phyloP scores from a whole-genome alignment of 805 yeast genomes.

The Candida sanyiensis region DNA sequence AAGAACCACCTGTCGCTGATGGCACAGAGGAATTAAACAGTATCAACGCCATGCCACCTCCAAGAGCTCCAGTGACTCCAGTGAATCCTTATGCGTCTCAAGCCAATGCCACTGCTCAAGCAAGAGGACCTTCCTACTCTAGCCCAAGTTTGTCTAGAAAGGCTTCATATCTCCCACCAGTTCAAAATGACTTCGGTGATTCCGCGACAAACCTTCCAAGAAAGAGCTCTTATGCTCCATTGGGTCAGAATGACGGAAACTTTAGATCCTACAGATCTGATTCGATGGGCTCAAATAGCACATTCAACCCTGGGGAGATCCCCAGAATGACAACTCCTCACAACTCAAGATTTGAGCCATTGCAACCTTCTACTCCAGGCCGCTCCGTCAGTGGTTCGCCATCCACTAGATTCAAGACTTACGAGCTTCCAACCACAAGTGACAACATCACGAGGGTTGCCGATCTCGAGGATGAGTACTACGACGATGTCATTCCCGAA shows the following conservation, averaged over 20 bases:
- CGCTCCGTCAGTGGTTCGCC: conserved; percentile 22
- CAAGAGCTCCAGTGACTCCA: conserved; percentile 4
- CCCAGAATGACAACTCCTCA: conserved; percentile 4
- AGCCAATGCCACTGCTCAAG: neutral
- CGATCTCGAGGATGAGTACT: conserved; percentile 42
- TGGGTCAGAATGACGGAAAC: conserved; percentile 2
- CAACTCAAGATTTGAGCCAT: conserved; percentile 12
- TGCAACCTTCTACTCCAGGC: conserved; percentile 8
- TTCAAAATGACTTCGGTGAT: neutral
- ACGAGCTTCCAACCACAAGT: conserved; percentile 24
- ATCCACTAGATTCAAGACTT: conserved; percentile 22
- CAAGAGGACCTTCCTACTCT: neutral
- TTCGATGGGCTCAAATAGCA: conserved; percentile 2
- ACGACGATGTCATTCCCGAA: conserved; percentile 38
- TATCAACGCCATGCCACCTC: conserved; percentile 9
- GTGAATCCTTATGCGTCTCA: conserved; percentile 13
- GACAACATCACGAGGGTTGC: conserved; percentile 17
- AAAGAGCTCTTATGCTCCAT: conserved; percentile 9
- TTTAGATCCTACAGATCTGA: conserved; percentile 10
- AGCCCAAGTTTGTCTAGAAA: conserved; percentile 4
- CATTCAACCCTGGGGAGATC: conserved; percentile 5
- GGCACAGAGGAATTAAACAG: too few relatives aligned
- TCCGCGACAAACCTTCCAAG: conserved; percentile 5
- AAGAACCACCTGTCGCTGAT: too few relatives aligned
- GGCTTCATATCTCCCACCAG: conserved; percentile 9